Percentiles rank a stretch among this genome's conserved stretches.
Conservation (phyloP, 768 basidiomycete genomes). For the Auricularia auricula-judae region DNA sequence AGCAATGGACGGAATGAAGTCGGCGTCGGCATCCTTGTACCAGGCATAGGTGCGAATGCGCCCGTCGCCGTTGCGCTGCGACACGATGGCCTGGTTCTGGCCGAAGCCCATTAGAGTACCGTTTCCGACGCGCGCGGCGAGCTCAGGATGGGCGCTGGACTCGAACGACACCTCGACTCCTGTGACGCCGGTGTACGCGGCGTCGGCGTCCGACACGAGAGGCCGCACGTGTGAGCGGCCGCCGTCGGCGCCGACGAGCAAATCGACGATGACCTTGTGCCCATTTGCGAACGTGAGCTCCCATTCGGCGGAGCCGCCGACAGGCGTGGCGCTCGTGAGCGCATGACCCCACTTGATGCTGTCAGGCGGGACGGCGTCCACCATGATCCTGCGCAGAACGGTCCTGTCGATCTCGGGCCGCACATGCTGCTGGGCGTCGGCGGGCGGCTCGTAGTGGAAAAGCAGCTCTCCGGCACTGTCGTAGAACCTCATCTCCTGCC, state of each 20-base stretch:
- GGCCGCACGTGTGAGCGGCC: constrained; percentile 15
- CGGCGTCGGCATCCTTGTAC: not conserved
- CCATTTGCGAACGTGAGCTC: not conserved
- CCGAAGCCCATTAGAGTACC: constrained; percentile 8
- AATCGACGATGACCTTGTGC: constrained; percentile 5
- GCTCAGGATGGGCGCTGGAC: constrained; percentile 5
- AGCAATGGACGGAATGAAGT: constrained; percentile 5
- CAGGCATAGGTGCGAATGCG: constrained; percentile 11
- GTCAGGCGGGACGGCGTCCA: not conserved
- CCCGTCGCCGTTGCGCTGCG: constrained; percentile 16
- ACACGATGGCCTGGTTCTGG: constrained; percentile 11
- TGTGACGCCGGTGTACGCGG: constrained; percentile 12
- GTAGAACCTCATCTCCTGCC: constrained; percentile 14
- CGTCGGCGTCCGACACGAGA: constrained; percentile 10
- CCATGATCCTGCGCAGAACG: not conserved
- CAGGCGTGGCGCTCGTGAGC: not conserved
- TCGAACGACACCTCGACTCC: constrained; percentile 13
- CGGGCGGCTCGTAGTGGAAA: not conserved
- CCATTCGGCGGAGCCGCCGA: not conserved
- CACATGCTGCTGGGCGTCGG: not conserved
- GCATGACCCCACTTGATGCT: not conserved
- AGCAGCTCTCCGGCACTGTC: constrained; percentile 1
- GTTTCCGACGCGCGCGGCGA: constrained; percentile 5
- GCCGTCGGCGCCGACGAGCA: constrained; percentile 19
- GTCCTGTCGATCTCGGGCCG: not conserved